phyloP scores from a whole-genome alignment of 495 filamentous ascomycete genomes.

The Aspergillus wentii region DNA sequence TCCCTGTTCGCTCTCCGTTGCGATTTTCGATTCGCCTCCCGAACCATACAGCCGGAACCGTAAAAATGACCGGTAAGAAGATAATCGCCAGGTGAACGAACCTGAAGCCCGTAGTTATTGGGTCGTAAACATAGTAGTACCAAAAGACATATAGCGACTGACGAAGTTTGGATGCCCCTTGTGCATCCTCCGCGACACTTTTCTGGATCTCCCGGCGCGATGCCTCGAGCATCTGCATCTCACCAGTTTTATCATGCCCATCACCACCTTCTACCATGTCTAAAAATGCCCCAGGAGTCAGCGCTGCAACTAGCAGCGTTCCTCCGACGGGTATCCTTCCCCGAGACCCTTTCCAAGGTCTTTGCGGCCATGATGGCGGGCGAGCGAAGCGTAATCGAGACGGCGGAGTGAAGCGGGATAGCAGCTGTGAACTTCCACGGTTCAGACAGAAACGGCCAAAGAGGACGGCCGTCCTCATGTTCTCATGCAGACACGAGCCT shows the following conservation, averaged over 20 bases:
- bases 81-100: slow-evolving; percentile 83
- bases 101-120: slow-evolving; percentile 78
- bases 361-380: slow-evolving; percentile 21
- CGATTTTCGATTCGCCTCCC: slow-evolving; percentile 55
- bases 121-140: slow-evolving; percentile 75
- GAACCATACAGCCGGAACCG: slow-evolving; percentile 77
- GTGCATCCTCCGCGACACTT: slow-evolving; percentile 54
- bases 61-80: slow-evolving; percentile 82
- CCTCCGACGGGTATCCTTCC: slow-evolving; percentile 22
- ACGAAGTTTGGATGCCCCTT: slow-evolving; percentile 47
- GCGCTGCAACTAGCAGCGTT: slow-evolving; percentile 42
- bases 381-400: slow-evolving; percentile 12
- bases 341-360: slow-evolving; percentile 20
- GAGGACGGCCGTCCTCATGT: slow-evolving; percentile 51
- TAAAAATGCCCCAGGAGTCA: slow-evolving; percentile 68
- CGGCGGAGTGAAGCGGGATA: slow-evolving; percentile 12
- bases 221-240: slow-evolving; percentile 78
- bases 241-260: slow-evolving; percentile 61
- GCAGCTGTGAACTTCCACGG: slow-evolving; percentile 21
- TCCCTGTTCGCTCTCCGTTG: slow-evolving; percentile 68
- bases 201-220: slow-evolving; percentile 73
- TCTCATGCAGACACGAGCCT: slow-evolving; percentile 19
- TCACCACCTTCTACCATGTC: slow-evolving; percentile 62
- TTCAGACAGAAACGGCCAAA: slow-evolving; percentile 51
- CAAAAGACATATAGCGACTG: slow-evolving; percentile 56